A percentile compares a stretch with the other conserved stretches of the same genome.
These are phyloP conservation scores for Astrothelium macrocarpum DNA, from an alignment of 495 filamentous ascomycete species.

Conservation along the genomic window DNA sequence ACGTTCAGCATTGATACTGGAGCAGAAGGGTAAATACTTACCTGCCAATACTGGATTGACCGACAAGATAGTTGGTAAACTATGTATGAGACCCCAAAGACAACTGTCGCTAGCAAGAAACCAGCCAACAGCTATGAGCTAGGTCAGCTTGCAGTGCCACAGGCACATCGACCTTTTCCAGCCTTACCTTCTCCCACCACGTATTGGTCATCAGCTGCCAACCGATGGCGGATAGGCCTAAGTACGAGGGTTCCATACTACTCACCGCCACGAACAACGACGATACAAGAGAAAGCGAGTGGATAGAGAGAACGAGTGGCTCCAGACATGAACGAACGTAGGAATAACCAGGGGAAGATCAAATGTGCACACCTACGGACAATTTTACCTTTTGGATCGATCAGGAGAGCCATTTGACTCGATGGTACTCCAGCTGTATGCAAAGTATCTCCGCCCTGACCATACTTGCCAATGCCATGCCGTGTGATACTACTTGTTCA, in stretches of 20 bases:
- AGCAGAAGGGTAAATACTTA: neutral
- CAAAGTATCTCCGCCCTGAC: neutral
- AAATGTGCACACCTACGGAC: neutral
- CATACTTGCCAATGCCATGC: neutral
- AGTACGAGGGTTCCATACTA: neutral
- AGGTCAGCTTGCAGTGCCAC: neutral
- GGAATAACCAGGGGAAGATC: neutral
- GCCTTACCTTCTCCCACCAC: slow-evolving; percentile 13
- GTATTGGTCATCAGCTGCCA: slow-evolving; percentile 20
- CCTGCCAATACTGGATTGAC: neutral
- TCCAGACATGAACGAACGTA: neutral
- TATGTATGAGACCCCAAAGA: slow-evolving; percentile 6
- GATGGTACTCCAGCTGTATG: neutral
- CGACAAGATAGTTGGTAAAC: neutral
- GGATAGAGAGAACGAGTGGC: neutral
- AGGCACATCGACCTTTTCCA: neutral
- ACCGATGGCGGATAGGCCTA: slow-evolving; percentile 22
- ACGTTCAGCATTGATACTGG: neutral
- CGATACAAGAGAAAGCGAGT: neutral
- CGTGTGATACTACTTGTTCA: neutral
- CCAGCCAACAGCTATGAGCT: slow-evolving; percentile 2
- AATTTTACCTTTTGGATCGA: neutral
- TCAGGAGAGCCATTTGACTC: neutral
- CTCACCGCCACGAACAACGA: neutral
- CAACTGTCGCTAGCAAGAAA: neutral